Evolutionary conservation across 805 yeast species (phyloP), one percentile per base, ranked within the genome.

Genomic region (Isabelozyma heimii): DNA sequence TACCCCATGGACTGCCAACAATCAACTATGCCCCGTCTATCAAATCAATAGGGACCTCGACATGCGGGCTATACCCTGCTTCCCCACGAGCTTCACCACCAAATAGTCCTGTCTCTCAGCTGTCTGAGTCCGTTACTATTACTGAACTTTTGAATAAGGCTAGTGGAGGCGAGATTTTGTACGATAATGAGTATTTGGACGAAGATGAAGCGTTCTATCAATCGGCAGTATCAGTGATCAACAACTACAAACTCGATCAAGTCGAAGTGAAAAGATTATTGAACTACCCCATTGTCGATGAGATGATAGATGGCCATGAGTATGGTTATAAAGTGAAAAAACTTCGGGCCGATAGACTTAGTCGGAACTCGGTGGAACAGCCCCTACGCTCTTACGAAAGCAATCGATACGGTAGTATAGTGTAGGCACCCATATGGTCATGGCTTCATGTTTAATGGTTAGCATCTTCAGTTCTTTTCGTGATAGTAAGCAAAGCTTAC

Each of bases 201-300:
- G 73, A 66, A 7, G 79, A 74, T 51, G 79, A 74, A 50, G 40
- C 28, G 8, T 56, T 54, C 26, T 74, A 74, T 51, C 65, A 58
- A 17, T 48, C 54, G 26, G 77, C 78, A 6, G 55, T 60, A 16
- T 48, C 54, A 5, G 64, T 58, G 8, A 59, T 70, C 24, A 67
- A 62, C 42, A 70, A 69, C 51, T 68, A 69, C 45, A 60, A 63
- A 16, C 48, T 70, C 26, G 68, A 72, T 47, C 74, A 69, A 49
- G 45, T 43, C 2, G 71, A 66, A 30, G 65, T 72, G 37, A 70
- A 70, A 47, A 53, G 58, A 47, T 44, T 72, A 44, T 54, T 73
- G 28, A 72, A 74, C 49, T 74, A 73, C 49, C 79, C 78, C 2
- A 70, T 73, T 8, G 76, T 72, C n/a, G 78, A 73, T 44, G 76